Percentiles rank a stretch among this genome's conserved stretches.
These are phyloP conservation scores for Penicillium canescens DNA, from an alignment of 495 filamentous ascomycete species.

Conservation along the genomic window DNA sequence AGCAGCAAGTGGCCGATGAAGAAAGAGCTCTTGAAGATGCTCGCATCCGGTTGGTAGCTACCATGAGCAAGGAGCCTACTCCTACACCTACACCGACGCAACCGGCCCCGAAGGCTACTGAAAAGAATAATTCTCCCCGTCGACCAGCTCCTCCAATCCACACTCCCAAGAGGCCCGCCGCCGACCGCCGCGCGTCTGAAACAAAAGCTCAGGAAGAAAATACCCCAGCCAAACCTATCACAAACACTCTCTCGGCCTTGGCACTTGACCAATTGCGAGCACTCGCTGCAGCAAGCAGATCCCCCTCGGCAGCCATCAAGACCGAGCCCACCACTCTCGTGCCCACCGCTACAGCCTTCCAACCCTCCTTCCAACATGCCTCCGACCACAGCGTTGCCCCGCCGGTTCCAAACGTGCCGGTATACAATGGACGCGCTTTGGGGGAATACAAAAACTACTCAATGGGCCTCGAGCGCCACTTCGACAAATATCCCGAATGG, in stretches of 20 bases:
- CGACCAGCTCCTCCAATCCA: too few relatives aligned
- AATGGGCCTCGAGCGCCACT: constrained; percentile 5
- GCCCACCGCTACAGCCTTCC: neutral
- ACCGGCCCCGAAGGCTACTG: too few relatives aligned
- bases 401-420: constrained; percentile 5
- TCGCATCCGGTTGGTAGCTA: neutral
- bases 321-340: neutral
- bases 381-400: neutral
- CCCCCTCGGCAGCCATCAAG: neutral
- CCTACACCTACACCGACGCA: too few relatives aligned
- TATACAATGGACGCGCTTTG: constrained; percentile 6
- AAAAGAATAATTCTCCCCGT: too few relatives aligned
- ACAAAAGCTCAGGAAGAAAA: neutral
- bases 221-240: neutral
- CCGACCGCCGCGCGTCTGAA: too few relatives aligned
- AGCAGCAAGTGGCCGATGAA: constrained; percentile 10
- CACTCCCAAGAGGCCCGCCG: too few relatives aligned
- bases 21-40: neutral
- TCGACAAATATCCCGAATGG: constrained; percentile 7
- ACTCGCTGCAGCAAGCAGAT: constrained; percentile 6
- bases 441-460: constrained; percentile 7
- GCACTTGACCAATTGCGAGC: constrained; percentile 4
- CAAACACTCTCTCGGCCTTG: neutral
- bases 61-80: neutral
- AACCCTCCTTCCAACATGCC: neutral